These are phyloP conservation scores for Planoprotostelium fungivorum DNA, from an alignment of 78 protist species.

Conservation along the genomic window DNA sequence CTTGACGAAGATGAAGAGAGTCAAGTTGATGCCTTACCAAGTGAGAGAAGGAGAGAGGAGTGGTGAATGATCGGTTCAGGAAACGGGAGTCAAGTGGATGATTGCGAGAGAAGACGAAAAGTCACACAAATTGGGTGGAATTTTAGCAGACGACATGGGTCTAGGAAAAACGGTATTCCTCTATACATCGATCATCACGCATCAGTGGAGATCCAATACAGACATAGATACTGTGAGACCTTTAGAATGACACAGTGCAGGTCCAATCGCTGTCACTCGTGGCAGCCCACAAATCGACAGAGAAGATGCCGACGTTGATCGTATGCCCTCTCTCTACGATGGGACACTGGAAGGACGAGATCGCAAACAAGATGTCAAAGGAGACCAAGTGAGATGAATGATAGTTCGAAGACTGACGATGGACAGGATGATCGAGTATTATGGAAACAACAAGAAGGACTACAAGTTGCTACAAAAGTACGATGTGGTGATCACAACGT, in stretches of 20 bases:
- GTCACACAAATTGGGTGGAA: constrained; percentile 20
- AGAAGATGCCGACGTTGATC: constrained; percentile 33
- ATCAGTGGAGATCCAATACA: too few species aligned
- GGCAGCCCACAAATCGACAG: not conserved
- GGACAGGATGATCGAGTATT: not conserved
- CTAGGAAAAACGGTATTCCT: constrained; percentile 58
- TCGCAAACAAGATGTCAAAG: constrained; percentile 3
- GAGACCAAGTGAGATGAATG: constrained; percentile 5
- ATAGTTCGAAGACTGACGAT: not conserved
- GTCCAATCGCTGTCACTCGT: not conserved
- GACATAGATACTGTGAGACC: not conserved
- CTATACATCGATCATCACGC: constrained; percentile 6
- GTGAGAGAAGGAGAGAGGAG: not conserved
- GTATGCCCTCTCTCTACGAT: constrained; percentile 19
- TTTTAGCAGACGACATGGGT: constrained; percentile 67
- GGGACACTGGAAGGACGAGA: constrained; percentile 27
- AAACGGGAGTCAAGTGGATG: not conserved
- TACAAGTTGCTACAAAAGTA: not conserved
- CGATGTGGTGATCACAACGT: not conserved
- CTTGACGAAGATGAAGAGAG: not conserved
- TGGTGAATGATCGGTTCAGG: not conserved
- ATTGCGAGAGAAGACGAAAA: not conserved
- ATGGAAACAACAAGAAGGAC: constrained; percentile 16
- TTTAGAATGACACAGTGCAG: not conserved
- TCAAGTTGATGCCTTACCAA: not conserved